These are phyloP conservation scores for Croton setiger DNA, from an alignment of 441 rosid species.

Conservation along the genomic window DNA sequence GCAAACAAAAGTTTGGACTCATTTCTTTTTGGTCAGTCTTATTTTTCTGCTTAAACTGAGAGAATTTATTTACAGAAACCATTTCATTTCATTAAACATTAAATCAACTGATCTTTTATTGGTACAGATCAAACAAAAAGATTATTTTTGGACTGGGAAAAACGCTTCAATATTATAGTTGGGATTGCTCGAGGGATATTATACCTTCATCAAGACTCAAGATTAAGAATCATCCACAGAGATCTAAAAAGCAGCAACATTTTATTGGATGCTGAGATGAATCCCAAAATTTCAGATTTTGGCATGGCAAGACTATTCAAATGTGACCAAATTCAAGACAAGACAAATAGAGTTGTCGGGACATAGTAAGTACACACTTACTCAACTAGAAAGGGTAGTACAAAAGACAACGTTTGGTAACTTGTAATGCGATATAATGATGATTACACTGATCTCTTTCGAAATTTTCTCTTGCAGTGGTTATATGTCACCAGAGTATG, in stretches of 20 bases:
- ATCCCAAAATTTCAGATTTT: conserved; percentile 23
- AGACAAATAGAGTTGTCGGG: conserved; percentile 17
- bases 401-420: too few species aligned
- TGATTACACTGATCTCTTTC: neutral
- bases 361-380: conserved; percentile 18
- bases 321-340: conserved; percentile 13
- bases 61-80: neutral
- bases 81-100: neutral
- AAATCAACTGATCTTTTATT: neutral
- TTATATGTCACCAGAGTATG: too few species aligned
- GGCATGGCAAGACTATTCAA: conserved; percentile 17
- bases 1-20: conserved; percentile 61
- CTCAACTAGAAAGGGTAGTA: neutral
- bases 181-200: conserved; percentile 60
- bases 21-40: conserved; percentile 41
- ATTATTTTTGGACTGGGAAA: conserved; percentile 37
- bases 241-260: too few species aligned
- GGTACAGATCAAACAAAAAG: conserved; percentile 31
- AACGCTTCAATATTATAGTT: conserved; percentile 36
- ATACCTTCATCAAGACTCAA: conserved; percentile 64
- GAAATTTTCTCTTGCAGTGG: conserved; percentile 24
- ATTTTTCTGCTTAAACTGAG: neutral
- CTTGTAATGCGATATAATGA: neutral
- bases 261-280: too few species aligned
- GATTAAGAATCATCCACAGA: too few species aligned